Base-by-base conservation (phyloP, 2,329 filamentous ascomycete genomes). In the Neophaeococcomyces mojaviensis region DNA sequence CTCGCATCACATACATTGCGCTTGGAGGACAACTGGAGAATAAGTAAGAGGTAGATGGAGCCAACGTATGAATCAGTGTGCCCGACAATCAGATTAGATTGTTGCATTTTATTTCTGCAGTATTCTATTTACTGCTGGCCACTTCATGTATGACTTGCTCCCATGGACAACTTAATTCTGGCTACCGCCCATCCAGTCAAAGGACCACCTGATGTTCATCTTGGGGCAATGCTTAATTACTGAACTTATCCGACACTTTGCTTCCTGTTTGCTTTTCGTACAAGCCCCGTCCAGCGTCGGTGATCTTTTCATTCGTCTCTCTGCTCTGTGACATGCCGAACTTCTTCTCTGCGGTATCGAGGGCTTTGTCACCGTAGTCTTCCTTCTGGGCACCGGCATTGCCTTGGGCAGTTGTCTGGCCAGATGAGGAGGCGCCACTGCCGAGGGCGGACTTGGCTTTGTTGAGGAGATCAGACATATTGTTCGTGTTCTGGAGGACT, bases 321-420 rank as follows among this genome's bases (percentile, higher is more conserved):
- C 35, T 26, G 34, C 6, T 18, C 16, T 44, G 39, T n/a, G 22
- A 19, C 19, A 44, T 19, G 46, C 46, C 46, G 19, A 31, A 22
- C 31, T 42, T 48, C 39, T 48, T 44, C 39, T 48, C 31, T 9
- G 19, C 28, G 3, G 39, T 15, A 20, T 37, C 46, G 34, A 48
- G 46, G 31, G 39, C 46, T 22, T 48, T 48, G 40, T 48, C 46
- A 12, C 32, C 39, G 33, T 48, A 48, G 46, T 48, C 46, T 24
- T 48, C 46, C n/a, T 48, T 30, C 12, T 35, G 4, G 19, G 20
- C 45, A 36, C 31, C 32, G 9, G 6, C 8, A n/a, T 33, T 13
- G 12, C 26, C n/a, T 13, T 16, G 19, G 28, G 16, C 32, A 6
- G 18, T 15, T 15, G 34, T 22, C 15, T 13, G 8, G 42, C 26